phyloP scores from a whole-genome alignment of 163 green algal species.

The Trebouxia gelatinosa region DNA sequence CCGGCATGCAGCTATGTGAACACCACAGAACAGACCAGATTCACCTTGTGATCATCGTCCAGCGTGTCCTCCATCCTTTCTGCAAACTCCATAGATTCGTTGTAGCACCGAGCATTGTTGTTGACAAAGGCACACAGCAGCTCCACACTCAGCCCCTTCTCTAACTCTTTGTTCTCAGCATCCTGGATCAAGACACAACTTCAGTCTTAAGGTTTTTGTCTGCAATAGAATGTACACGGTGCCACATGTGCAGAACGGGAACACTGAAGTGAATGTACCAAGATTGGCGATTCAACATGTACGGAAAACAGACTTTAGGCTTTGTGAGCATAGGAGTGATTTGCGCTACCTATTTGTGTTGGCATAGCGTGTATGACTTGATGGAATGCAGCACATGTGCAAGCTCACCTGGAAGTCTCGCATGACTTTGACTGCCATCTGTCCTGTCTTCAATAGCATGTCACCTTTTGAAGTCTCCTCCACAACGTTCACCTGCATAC shows the following conservation, averaged over 20 bases:
- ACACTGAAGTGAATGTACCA: not conserved
- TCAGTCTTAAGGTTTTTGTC: too few species aligned
- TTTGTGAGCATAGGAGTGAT: not conserved
- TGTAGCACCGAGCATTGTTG: conserved; percentile 77
- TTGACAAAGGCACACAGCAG: conserved; percentile 76
- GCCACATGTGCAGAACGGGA: not conserved
- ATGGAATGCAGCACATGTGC: not conserved
- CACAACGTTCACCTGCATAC: conserved; percentile 54
- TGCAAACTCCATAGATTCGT: conserved; percentile 70
- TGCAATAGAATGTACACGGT: not conserved
- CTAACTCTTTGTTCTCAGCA: conserved; percentile 28
- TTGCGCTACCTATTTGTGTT: not conserved
- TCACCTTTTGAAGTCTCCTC: conserved; percentile 55
- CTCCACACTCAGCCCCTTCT: conserved; percentile 44
- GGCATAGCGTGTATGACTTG: not conserved
- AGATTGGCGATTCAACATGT: not conserved
- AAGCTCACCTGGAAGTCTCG: conserved; percentile 49
- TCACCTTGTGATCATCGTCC: conserved; percentile 28
- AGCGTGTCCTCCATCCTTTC: conserved; percentile 64
- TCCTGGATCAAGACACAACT: conserved; percentile 24
- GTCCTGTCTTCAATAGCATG: conserved; percentile 64
- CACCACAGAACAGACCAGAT: too few species aligned
- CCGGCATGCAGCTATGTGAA: too few species aligned
- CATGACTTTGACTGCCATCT: conserved; percentile 57
- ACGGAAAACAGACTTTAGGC: not conserved